phyloP scores from a whole-genome alignment of 2,329 filamentous ascomycete genomes.

The Exophiala alcalophila region DNA sequence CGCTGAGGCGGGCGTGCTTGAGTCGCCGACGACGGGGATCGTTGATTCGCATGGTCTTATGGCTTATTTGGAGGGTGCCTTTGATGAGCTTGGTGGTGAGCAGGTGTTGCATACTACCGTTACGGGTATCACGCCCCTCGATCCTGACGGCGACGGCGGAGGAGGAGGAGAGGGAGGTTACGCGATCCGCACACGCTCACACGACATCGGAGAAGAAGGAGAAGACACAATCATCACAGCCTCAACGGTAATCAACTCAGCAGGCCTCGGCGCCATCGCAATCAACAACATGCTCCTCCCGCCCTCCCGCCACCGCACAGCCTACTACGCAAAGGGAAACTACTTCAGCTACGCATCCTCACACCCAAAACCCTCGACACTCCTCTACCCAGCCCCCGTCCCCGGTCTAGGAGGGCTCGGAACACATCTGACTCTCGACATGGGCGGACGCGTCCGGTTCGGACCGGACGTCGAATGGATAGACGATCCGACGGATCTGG shows the following conservation, averaged over 20 bases:
- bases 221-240: constrained; percentile 65
- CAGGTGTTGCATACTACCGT: constrained; percentile 69
- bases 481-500: constrained; percentile 66
- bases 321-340: constrained; percentile 88
- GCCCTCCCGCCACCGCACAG: constrained; percentile 51
- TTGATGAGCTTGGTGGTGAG: constrained; percentile 74
- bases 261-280: constrained; percentile 72
- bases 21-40: constrained; percentile 83
- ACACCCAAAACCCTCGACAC: constrained; percentile 62
- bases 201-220: constrained; percentile 32
- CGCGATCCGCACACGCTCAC: constrained; percentile 56
- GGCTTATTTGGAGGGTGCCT: constrained; percentile 71
- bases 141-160: constrained; percentile 52
- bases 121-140: constrained; percentile 54
- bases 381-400: constrained; percentile 84
- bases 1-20: constrained; percentile 71
- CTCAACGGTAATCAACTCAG: constrained; percentile 78
- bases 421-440: constrained; percentile 89
- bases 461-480: constrained; percentile 97
- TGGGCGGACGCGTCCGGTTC: constrained; percentile 80
- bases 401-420: constrained; percentile 84
- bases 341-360: constrained; percentile 82
- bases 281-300: constrained; percentile 81
- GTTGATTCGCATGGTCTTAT: constrained; percentile 84
- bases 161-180: constrained; percentile 46